A percentile compares a stretch with the other conserved stretches of the same genome.
Conservation (phyloP, 768 basidiomycete genomes). For the Suillus clintonianus region DNA sequence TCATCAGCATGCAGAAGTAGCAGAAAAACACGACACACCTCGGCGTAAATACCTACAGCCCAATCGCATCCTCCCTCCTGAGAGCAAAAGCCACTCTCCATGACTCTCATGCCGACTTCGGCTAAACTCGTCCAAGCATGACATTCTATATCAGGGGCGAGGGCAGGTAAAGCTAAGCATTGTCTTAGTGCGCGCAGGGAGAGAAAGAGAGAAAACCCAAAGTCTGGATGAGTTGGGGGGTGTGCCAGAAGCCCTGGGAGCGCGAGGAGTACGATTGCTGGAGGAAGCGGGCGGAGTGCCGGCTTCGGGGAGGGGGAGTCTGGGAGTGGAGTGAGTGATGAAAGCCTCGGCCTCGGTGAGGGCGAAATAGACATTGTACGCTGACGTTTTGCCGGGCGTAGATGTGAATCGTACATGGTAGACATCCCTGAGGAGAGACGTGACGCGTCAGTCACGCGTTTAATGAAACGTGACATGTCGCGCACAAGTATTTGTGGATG, state of each 20-base stretch:
- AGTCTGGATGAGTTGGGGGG: constrained; percentile 61
- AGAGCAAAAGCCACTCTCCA: constrained; percentile 1
- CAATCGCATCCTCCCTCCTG: neutral
- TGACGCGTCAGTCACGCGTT: constrained; percentile 26
- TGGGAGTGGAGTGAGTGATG: neutral
- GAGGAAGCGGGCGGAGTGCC: constrained; percentile 36
- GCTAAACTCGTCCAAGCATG: constrained; percentile 70
- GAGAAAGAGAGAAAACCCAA: constrained; percentile 55
- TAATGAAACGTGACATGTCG: constrained; percentile 30
- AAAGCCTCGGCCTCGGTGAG: neutral
- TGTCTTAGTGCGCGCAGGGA: constrained; percentile 57
- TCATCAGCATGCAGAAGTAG: constrained; percentile 5
- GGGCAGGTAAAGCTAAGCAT: constrained; percentile 50
- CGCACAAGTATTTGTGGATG: constrained; percentile 8
- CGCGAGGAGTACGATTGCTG: constrained; percentile 55
- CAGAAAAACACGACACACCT: neutral
- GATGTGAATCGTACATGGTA: constrained; percentile 28
- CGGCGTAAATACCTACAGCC: neutral
- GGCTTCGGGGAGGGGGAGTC: neutral
- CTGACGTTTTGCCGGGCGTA: constrained; percentile 38
- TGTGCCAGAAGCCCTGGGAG: constrained; percentile 62
- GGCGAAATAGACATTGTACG: constrained; percentile 17
- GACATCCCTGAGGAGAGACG: constrained; percentile 3
- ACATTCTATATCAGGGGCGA: constrained; percentile 65
- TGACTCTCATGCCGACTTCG: constrained; percentile 56